phyloP scores from a whole-genome alignment of 257 asterid species.

The Primulina tabacum region DNA sequence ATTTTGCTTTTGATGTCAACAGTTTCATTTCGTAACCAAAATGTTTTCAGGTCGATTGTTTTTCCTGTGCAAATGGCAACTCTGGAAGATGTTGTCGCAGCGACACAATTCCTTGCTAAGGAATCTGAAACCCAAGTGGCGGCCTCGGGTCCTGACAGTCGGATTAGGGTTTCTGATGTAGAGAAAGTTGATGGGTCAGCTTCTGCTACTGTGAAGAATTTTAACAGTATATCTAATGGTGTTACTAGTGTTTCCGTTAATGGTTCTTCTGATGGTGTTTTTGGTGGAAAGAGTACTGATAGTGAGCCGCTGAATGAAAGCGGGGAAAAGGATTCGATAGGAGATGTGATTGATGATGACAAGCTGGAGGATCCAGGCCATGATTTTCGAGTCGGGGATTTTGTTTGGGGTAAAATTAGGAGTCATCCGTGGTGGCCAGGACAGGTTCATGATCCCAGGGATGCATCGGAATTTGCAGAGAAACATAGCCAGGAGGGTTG shows the following conservation, averaged over 20 bases:
- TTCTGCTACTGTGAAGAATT: not conserved
- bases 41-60: not conserved
- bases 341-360: conserved; percentile 23
- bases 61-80: conserved; percentile 24
- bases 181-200: conserved; percentile 19
- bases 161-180: conserved; percentile 9
- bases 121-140: conserved; percentile 18
- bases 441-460: conserved; percentile 52
- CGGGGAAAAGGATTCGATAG: conserved; percentile 2
- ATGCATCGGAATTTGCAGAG: conserved; percentile 61
- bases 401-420: conserved; percentile 85
- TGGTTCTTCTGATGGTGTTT: conserved; percentile 4
- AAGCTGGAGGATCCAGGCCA: conserved; percentile 26
- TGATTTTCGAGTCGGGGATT: conserved; percentile 63
- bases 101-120: conserved; percentile 16
- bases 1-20: not conserved
- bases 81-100: conserved; percentile 22
- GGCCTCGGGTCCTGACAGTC: conserved; percentile 16
- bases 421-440: conserved; percentile 97
- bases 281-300: not conserved
- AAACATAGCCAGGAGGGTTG: conserved; percentile 46
- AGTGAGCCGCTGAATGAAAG: not conserved
- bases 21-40: no score
- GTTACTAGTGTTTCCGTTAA: not conserved
- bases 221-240: not conserved